These are phyloP conservation scores for Suhomyces maxii DNA, from an alignment of 1,139 yeast genomes.

Conservation along the genomic window DNA sequence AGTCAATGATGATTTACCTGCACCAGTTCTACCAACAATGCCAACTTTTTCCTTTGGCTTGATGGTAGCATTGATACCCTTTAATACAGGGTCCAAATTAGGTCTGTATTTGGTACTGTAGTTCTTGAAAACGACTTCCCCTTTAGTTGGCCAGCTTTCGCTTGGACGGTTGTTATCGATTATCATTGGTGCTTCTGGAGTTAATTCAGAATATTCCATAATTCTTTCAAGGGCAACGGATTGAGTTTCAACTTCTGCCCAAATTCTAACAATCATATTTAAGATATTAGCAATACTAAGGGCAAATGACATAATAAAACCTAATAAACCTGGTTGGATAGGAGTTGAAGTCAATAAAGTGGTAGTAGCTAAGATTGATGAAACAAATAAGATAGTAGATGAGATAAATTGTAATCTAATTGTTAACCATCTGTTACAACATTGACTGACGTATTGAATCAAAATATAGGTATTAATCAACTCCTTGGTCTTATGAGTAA, in stretches of 20 bases:
- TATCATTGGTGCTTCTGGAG: conserved; percentile 27
- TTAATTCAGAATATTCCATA: conserved; percentile 26
- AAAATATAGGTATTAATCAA: conserved; percentile 18
- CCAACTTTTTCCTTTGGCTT: conserved; percentile 30
- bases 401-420: conserved; percentile 28
- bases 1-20: conserved; percentile 33
- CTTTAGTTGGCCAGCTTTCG: conserved; percentile 25
- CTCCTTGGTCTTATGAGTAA: conserved; percentile 18
- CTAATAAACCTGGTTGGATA: conserved; percentile 26
- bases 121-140: conserved; percentile 24
- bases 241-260: conserved; percentile 31
- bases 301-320: conserved; percentile 31
- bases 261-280: conserved; percentile 26
- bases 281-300: conserved; percentile 24
- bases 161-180: conserved; percentile 26
- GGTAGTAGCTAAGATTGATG: conserved; percentile 21
- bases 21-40: conserved; percentile 35
- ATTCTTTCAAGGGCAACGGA: conserved; percentile 30
- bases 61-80: conserved; percentile 22
- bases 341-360: conserved; percentile 21
- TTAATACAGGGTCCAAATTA: conserved; percentile 28
- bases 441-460: conserved; percentile 16
- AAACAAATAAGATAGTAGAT: conserved; percentile 22
- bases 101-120: conserved; percentile 30
- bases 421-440: conserved; percentile 31